A percentile compares a stretch with the other conserved stretches of the same genome.
These are phyloP conservation scores for Irpex rosettiformis DNA, from an alignment of 1,284 basidiomycete genomes.

Conservation along the genomic window DNA sequence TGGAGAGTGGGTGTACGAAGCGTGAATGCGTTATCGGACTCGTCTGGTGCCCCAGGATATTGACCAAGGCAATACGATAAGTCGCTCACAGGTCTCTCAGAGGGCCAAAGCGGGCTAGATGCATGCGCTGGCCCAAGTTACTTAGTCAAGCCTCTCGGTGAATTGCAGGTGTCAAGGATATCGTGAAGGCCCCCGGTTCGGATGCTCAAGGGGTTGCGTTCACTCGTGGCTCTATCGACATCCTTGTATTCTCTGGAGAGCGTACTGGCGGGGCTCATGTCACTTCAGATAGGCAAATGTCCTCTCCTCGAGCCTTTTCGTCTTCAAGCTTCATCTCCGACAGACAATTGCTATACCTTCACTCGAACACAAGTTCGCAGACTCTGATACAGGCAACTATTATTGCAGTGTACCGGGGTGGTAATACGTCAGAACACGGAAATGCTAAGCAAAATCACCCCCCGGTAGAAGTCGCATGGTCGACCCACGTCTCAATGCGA, in stretches of 20 bases:
- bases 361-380: neutral
- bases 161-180: neutral
- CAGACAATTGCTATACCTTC: neutral
- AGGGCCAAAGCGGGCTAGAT: neutral
- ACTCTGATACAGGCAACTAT: neutral
- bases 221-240: constrained; percentile 16
- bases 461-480: neutral
- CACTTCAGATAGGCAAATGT: constrained; percentile 22
- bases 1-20: neutral
- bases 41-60: neutral
- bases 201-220: constrained; percentile 19
- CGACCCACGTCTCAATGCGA: neutral
- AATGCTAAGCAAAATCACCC: neutral
- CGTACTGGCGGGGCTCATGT: constrained; percentile 24
- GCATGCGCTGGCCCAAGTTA: neutral
- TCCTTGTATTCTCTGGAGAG: constrained; percentile 13
- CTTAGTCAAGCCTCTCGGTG: neutral
- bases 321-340: neutral
- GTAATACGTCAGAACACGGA: neutral
- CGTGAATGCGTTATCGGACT: neutral
- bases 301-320: neutral
- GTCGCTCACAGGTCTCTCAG: neutral
- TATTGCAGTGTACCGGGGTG: neutral
- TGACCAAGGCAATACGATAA: neutral
- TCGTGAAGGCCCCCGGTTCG: constrained; percentile 17